These are phyloP conservation scores for Choricystis sp. DNA, from an alignment of 139 green algal species.

Conservation along the genomic window DNA sequence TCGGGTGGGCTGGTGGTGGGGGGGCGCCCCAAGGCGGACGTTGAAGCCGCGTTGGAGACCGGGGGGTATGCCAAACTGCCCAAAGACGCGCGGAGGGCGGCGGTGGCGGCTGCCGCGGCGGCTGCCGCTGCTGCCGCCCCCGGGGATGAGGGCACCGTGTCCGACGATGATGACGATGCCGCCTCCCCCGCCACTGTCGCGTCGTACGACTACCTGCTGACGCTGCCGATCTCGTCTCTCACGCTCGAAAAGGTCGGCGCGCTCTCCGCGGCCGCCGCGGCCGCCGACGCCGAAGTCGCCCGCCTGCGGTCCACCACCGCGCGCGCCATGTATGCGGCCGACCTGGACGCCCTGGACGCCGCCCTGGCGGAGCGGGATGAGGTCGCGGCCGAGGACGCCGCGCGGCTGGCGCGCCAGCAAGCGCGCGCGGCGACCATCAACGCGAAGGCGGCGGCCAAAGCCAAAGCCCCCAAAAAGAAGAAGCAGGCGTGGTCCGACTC, in stretches of 20 bases:
- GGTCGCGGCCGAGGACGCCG: slow-evolving; percentile 6
- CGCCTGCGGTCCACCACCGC: slow-evolving; percentile 37
- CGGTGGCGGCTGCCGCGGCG: not conserved
- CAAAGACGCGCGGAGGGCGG: slow-evolving; percentile 17
- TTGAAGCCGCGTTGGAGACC: slow-evolving; percentile 66
- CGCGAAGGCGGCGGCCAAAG: slow-evolving; percentile 5
- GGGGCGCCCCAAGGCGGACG: slow-evolving; percentile 68
- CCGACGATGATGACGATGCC: slow-evolving; percentile 24
- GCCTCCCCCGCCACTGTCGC: slow-evolving; percentile 2
- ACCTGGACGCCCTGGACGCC: slow-evolving; percentile 61
- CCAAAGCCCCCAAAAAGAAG: slow-evolving; percentile 18
- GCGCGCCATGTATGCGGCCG: slow-evolving; percentile 55
- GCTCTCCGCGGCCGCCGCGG: slow-evolving; percentile 1
- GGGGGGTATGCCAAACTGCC: slow-evolving; percentile 59
- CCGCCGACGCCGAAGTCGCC: slow-evolving; percentile 26
- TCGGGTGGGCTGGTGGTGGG: slow-evolving; percentile 55
- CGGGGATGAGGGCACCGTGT: slow-evolving; percentile 9
- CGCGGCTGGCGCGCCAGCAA: slow-evolving; percentile 13
- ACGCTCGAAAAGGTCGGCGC: slow-evolving; percentile 77
- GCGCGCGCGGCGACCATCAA: slow-evolving; percentile 4
- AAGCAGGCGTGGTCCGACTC: slow-evolving; percentile 18
- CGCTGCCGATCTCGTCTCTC: slow-evolving; percentile 86
- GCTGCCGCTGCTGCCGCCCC: not conserved
- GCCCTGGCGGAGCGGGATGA: slow-evolving; percentile 16
- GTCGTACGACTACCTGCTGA: slow-evolving; percentile 92